Evolutionary conservation across 129 eudicot genomes (phyloP).

Genomic region (Centella asiatica): DNA sequence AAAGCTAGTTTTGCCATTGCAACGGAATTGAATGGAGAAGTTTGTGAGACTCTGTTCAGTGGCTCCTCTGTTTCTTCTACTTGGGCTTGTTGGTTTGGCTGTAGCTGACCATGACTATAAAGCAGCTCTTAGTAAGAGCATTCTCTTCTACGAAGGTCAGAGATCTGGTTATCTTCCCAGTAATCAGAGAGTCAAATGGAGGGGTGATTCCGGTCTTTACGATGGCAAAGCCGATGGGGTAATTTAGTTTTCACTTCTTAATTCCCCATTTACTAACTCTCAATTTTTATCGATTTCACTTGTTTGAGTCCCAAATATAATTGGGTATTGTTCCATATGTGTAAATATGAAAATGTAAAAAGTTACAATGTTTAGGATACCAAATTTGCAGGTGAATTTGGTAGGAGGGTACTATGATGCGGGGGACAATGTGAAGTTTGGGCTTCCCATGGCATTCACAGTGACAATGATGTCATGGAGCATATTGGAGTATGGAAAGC

Average conservation of each 20-base stretch:
- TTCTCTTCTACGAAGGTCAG: constrained; percentile 80
- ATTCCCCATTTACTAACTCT: neutral
- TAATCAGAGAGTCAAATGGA: constrained; percentile 86
- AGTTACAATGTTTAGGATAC: too few relatives aligned
- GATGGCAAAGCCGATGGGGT: constrained; percentile 86
- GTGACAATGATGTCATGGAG: constrained; percentile 86
- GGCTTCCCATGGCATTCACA: constrained; percentile 89
- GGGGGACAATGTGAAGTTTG: constrained; percentile 89
- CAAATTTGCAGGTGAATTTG: constrained; percentile 44
- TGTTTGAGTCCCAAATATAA: too few relatives aligned
- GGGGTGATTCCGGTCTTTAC: constrained; percentile 69
- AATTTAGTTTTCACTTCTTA: neutral
- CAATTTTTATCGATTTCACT: too few relatives aligned
- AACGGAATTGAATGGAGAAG: constrained; percentile 17
- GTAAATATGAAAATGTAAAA: too few relatives aligned
- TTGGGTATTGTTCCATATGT: too few relatives aligned
- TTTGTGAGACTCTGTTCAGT: constrained; percentile 19
- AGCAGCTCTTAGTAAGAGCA: constrained; percentile 64
- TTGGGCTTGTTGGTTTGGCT: constrained; percentile 19
- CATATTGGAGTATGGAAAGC: constrained; percentile 45
- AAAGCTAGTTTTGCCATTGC: too few relatives aligned
- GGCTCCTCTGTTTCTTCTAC: constrained; percentile 28
- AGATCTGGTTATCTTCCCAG: constrained; percentile 88
- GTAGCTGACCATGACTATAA: constrained; percentile 49
- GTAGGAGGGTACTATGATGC: constrained; percentile 97